Evolutionary conservation across 1,139 yeast genomes (phyloP), one percentile per base, ranked within the genome.

Genomic region (Wickerhamomyces sp.): DNA sequence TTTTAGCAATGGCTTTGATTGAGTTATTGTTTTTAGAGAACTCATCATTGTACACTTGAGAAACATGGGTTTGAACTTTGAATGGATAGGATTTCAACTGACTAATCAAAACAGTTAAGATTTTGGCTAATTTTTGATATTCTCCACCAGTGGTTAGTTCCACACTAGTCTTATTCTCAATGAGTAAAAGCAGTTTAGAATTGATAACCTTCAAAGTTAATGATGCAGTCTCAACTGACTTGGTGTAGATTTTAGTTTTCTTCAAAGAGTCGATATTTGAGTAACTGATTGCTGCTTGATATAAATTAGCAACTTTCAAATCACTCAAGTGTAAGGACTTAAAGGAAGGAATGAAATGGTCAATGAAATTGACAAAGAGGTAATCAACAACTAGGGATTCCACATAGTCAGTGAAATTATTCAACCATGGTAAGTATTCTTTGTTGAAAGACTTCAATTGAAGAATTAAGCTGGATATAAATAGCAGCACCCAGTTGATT

Each of bases 191-290:
- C 9, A 39, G 7, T 11, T 13, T 27, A 18, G 36, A 10, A 26
- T 23, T 23, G 26, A 34, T 13, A 15, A 18, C 15, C 11, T 37
- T 37, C 10, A 15, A 6, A 18, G 9, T 18, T 15, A 26, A 13
- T 27, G 44, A 34, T 53, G 73, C 73, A 54, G 71, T 69, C 13
- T 38, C 39, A 6, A n/a, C 23, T 11, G 27, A n/a, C 29, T 41
- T 14, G 4, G 15, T 26, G 29, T 36, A 35, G 10, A 27, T 30
- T 35, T 11, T 23, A 23, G 36, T 13, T 7, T 27, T 18, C 31
- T 31, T 27, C 6, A 38, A 7, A 6, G 18, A 31, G 7, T 38
- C 32, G 6, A 32, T 10, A 23, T 6, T 23, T 23, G 35, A n/a
- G n/a, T 10, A 31, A 4, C 32, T 38, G 7, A 23, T 10, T 13